Evolutionary conservation across 2,329 filamentous ascomycete genomes (phyloP), one percentile per base, ranked within the genome.

Genomic region (Fusarium heterosporum): DNA sequence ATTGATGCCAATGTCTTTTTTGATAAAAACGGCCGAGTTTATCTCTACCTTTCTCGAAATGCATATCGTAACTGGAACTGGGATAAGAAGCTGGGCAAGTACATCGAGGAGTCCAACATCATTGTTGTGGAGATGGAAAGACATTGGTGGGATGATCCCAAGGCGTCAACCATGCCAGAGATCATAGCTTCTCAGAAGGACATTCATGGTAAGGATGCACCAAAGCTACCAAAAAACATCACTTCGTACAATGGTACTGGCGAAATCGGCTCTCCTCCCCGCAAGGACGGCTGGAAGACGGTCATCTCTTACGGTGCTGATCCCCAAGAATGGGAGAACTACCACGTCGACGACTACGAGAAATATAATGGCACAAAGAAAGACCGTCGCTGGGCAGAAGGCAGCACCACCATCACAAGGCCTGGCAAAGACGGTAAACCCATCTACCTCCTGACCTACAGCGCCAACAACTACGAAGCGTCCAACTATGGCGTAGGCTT

Each of bases 1-100:
- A 83, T 84, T 9, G 83, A 84, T 51, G 78, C 81, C 0, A 81
- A 84, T 71, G 74, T 85, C n/a, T 80, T 84, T 39, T 83, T 81
- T 43, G 78, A 82, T 39, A 66, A 73, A 8, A 74, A 79, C 58
- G 76, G 74, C 4, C 71, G 69, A 8, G 68, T 75, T 13, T 81
- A 83, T 53, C 52, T 79, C 0, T 78, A 78, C 54, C 60, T 70
- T 6, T 78, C 77, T 1, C 70, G 76, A 8, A 78, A 78, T 42
- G 76, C 76, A 4, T 78, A 78, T 49, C 70, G 76, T 2, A 78
- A 78, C 45, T 78, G 76, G 76, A 78, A 77, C 32, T 78, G 76
- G 76, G 76, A 78, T 40, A 59, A 62, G 2, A 47, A 61, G 6
- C 39, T 78, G 19, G 72, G 72, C 16, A 78, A 78, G 60, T 78